phyloP scores from a whole-genome alignment of 1,284 basidiomycete genomes.

The Papiliotrema fonsecae region DNA sequence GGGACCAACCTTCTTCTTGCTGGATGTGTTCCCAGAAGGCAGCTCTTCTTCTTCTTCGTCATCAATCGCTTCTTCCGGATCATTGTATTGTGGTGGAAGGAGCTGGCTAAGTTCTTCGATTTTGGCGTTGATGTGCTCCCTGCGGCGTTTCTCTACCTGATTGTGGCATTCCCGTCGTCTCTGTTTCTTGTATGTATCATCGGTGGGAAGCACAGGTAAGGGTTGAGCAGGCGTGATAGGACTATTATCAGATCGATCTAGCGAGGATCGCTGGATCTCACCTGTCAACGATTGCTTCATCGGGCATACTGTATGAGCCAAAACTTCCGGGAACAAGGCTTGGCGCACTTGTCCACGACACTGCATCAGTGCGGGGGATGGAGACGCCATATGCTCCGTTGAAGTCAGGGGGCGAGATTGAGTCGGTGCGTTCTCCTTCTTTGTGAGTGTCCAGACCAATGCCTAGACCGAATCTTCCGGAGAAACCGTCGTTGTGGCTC shows the following conservation, averaged over 20 bases:
- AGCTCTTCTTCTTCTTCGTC: constrained; percentile 39
- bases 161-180: constrained; percentile 45
- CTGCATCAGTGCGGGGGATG: constrained; percentile 18
- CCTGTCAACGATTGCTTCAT: constrained; percentile 9
- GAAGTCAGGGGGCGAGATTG: constrained; percentile 23
- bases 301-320: constrained; percentile 4
- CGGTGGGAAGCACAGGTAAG: constrained; percentile 15
- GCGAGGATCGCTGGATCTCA: background rate
- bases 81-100: constrained; percentile 29
- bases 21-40: constrained; percentile 10
- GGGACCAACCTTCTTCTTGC: constrained; percentile 37
- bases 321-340: constrained; percentile 6
- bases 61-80: constrained; percentile 22
- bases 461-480: constrained; percentile 11
- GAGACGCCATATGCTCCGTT: constrained; percentile 21
- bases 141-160: constrained; percentile 43
- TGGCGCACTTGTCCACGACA: background rate
- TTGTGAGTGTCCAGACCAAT: constrained; percentile 26
- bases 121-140: constrained; percentile 46
- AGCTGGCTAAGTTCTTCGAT: constrained; percentile 43
- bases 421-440: constrained; percentile 20
- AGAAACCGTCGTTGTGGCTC: constrained; percentile 7
- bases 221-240: constrained; percentile 35
- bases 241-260: constrained; percentile 6
- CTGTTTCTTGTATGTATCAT: constrained; percentile 37